Base-by-base conservation (phyloP, 2,329 filamentous ascomycete genomes). In the Atkinsonella texensis region DNA sequence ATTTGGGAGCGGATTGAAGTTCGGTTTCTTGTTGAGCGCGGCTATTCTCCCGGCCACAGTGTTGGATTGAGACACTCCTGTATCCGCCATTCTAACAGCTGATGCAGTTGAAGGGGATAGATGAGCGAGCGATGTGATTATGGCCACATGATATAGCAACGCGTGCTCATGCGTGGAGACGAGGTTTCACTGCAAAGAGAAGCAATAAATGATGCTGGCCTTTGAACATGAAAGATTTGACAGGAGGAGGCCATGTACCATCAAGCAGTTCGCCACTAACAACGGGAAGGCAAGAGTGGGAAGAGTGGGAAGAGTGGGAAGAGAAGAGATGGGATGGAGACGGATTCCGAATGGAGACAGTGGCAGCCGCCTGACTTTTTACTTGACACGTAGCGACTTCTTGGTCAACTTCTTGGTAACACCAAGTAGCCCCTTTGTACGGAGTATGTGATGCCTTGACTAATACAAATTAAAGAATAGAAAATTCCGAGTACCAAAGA, bases 1-100 rank as follows among this genome's bases (percentile, higher is more conserved):
- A 23, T 18, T 54, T 31, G 18, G 15, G 13, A 23, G 43, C 13
- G 42, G n/a, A 50, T 68, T 68, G 68, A 83, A 79, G 68, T 77
- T 78, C 65, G 79, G 78, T 63, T 83, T 75, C 60, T 70, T 68
- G 58, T 83, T 83, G 56, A 84, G 71, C 32, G 81, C 81, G 10
- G 80, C 80, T 55, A 84, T 84, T 49, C 81, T 74, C 64, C 83
- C 79, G 4, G 77, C 74, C 28, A 84, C 71, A 8, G 75, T 76
- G 53, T 70, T 80, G 63, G 80, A 83, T 55, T 76, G 76, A 40
- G 79, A 79, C 60, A 83, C 80, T 58, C 82, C 77, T 44, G 74
- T 69, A 49, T 84, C 80, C 8, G 78, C 72, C 81, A 84, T 84
- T 53, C 48, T 56, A 12, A 45, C 38, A 13, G 49, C 6, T 18